A percentile compares a stretch with the other conserved stretches of the same genome.
Conservation (phyloP, 768 basidiomycete genomes). For the Cystobasidium tubakii region DNA sequence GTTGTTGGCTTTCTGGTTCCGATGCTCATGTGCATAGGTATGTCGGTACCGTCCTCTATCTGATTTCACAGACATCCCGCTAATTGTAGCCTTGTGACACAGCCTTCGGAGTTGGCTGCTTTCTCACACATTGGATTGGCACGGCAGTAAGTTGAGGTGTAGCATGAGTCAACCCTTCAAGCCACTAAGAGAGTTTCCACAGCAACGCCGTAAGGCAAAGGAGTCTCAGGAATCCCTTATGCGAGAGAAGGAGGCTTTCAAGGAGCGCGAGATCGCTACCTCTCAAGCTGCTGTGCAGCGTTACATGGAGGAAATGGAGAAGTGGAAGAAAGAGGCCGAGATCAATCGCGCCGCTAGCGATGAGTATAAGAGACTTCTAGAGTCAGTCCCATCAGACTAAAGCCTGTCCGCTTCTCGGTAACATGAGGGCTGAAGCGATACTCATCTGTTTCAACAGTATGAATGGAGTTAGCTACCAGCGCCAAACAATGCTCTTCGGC, state of each 20-base stretch:
- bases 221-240: conserved; percentile 6
- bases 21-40: conserved; percentile 23
- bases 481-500: conserved; percentile 34
- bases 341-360: conserved; percentile 26
- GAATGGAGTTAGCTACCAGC: conserved; percentile 14
- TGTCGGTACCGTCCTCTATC: no score
- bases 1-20: conserved; percentile 31
- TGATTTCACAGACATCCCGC: no score
- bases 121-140: conserved; percentile 2
- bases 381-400: background rate
- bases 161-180: background rate
- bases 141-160: conserved; percentile 17
- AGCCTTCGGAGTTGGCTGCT: background rate
- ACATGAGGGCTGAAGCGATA: background rate
- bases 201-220: conserved; percentile 28
- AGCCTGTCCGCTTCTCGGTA: background rate
- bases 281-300: conserved; percentile 14
- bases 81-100: no score
- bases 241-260: conserved; percentile 35
- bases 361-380: conserved; percentile 31
- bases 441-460: background rate
- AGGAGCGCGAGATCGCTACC: conserved; percentile 25
- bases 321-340: conserved; percentile 33
- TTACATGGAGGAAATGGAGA: conserved; percentile 15
- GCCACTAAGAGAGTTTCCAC: no score